Base-by-base conservation (phyloP, 176 grass and related monocot genomes). In the Zizania latifolia region DNA sequence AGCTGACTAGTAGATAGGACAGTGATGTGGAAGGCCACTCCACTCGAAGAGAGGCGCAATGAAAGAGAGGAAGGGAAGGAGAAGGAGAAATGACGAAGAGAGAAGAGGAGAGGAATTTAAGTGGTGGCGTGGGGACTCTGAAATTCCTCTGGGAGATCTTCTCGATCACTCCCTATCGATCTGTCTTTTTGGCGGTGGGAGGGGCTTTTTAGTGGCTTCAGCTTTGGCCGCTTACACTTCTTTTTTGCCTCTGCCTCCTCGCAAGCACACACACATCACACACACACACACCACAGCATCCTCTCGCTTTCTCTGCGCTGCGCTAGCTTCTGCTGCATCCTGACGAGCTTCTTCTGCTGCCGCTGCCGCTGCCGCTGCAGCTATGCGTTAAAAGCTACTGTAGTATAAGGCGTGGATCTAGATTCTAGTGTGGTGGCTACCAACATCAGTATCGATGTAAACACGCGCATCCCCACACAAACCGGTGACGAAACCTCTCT, bases 71-170 rank as follows among this genome's bases (percentile, higher is more conserved):
- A 55, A 28, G 58, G 6, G 24, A 14, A 4, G 13, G 17, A 61
- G 75, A 19, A 27, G 5, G 44, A 34, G 73, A 8, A n/a, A n/a
- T n/a, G n/a, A n/a, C n/a, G n/a, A n/a, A n/a, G n/a, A n/a, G n/a
- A n/a, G n/a, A n/a, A n/a, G n/a, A 38, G 85, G 23, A 5, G 36
- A 13, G 54, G 38, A 31, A 24, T 71, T 86, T 72, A n/a, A 73
- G 70, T 44, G 62, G 73, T 4, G 35, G 27, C 11, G 65, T 79
- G 76, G 87, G 88, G 65, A 83, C 75, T 86, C 86, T 94, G 90
- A 98, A 94, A 88, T 88, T 88, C 86, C 62, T 70, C 80, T 57
- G 75, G 10, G 80, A 36, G 61, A 79, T 74, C 68, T 77, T 78
- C 68, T 65, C 71, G 81, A 81, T 79, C 81, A 44, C 73, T 86